Percentiles rank a stretch among this genome's conserved stretches.
Evolutionary conservation across 2,329 filamentous ascomycete genomes (phyloP).

Genomic region (Alternaria arbusti): DNA sequence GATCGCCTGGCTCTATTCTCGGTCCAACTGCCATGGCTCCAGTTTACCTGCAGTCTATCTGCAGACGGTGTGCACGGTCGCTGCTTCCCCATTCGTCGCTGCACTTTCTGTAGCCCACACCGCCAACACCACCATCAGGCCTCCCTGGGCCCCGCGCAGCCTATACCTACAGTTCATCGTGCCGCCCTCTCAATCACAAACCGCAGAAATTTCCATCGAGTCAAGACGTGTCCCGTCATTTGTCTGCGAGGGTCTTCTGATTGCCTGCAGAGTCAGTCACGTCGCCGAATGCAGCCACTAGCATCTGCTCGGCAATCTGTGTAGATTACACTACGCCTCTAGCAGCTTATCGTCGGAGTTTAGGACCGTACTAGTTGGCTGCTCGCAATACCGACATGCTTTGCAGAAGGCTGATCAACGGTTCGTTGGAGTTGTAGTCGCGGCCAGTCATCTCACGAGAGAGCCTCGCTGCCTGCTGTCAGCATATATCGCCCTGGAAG

Average conservation of each 20-base stretch:
- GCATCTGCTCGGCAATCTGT: conserved; percentile 21
- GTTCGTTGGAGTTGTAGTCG: neutral
- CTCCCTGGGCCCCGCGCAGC: neutral
- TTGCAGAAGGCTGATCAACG: neutral
- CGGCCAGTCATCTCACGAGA: neutral
- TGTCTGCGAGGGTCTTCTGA: neutral
- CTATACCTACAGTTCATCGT: conserved; percentile 1
- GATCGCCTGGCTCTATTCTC: conserved; percentile 12
- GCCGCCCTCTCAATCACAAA: conserved; percentile 1
- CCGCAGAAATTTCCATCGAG: conserved; percentile 10
- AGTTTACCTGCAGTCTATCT: neutral
- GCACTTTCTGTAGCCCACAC: conserved; percentile 8
- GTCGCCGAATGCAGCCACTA: conserved; percentile 7
- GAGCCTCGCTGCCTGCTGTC: neutral
- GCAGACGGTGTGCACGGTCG: neutral
- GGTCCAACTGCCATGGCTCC: neutral
- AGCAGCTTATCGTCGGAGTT: conserved; percentile 9
- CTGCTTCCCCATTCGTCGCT: neutral
- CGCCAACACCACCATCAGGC: conserved; percentile 3
- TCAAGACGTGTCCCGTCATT: conserved; percentile 1
- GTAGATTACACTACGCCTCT: conserved; percentile 14
- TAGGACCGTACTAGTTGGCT: conserved; percentile 22
- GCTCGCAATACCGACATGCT: neutral
- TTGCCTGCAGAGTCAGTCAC: conserved; percentile 3
- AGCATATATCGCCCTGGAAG: neutral